A percentile compares a stretch with the other conserved stretches of the same genome.
These are phyloP conservation scores for Tubosaeta sp. DNA, from an alignment of 768 basidiomycete species.

Conservation along the genomic window DNA sequence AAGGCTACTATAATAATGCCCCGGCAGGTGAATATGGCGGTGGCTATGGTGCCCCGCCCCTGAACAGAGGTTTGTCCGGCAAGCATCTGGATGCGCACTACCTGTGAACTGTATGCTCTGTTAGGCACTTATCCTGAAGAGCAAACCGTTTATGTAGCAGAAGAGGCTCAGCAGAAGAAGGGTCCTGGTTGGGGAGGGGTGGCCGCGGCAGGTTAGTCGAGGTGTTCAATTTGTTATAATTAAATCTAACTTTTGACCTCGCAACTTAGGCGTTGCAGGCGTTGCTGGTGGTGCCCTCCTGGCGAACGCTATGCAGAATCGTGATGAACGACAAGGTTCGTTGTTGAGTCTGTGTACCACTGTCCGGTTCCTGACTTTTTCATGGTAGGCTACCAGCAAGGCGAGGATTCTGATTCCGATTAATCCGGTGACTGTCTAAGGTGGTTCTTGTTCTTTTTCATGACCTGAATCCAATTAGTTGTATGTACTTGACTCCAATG, in stretches of 20 bases:
- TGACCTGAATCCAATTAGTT: constrained; percentile 6
- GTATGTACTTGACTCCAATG: not conserved
- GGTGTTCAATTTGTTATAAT: not conserved
- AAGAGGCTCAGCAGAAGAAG: constrained; percentile 37
- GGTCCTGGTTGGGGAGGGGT: constrained; percentile 50
- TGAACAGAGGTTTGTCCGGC: constrained; percentile 21
- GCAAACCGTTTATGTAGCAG: constrained; percentile 34
- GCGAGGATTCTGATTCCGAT: no score
- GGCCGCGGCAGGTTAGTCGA: constrained; percentile 40
- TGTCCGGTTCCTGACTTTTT: constrained; percentile 9
- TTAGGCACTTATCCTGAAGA: constrained; percentile 32
- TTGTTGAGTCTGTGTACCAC: constrained; percentile 1
- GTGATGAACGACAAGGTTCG: constrained; percentile 36
- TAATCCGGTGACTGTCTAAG: no score
- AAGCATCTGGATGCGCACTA: not conserved
- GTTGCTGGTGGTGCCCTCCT: constrained; percentile 61
- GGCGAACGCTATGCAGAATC: constrained; percentile 45
- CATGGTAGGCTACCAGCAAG: constrained; percentile 32
- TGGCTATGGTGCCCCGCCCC: constrained; percentile 7
- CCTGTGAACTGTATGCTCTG: constrained; percentile 2
- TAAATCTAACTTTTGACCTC: constrained; percentile 2
- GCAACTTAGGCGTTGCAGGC: constrained; percentile 50
- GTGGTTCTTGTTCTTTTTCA: not conserved
- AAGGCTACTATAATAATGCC: constrained; percentile 13
- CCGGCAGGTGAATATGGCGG: constrained; percentile 15